phyloP scores from a whole-genome alignment of 1,139 yeast genomes.

The Pneumocystis carinii region DNA sequence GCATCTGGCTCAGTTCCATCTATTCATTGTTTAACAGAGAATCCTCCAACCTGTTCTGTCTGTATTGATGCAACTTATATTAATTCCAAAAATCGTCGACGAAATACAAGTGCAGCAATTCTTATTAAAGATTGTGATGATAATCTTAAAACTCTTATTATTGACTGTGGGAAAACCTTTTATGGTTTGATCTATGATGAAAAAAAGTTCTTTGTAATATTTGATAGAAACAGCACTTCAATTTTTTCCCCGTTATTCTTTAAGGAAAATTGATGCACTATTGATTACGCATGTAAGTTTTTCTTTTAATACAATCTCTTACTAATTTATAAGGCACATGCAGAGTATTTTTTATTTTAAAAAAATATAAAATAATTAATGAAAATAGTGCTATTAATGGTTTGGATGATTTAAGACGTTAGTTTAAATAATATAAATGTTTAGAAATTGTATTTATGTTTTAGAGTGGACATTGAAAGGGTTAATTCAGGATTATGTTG shows the following conservation, averaged over 20 bases:
- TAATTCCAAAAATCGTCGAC: constrained; percentile 11
- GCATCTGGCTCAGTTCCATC: constrained; percentile 10
- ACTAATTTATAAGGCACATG: neutral
- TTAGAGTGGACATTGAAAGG: constrained; percentile 11
- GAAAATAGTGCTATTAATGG: constrained; percentile 9
- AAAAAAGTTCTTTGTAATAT: neutral
- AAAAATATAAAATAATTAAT: neutral
- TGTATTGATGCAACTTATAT: constrained; percentile 10
- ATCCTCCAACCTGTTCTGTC: constrained; percentile 9
- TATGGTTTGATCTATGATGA: constrained; percentile 1
- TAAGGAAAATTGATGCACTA: constrained; percentile 11
- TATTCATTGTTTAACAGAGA: constrained; percentile 9
- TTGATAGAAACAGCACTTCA: constrained; percentile 7
- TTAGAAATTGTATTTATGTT: neutral
- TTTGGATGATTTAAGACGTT: constrained; percentile 11
- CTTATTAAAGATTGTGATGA: neutral
- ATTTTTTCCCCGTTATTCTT: constrained; percentile 8
- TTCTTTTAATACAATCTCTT: neutral
- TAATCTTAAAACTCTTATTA: constrained; percentile 6
- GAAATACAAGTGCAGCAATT: constrained; percentile 10
- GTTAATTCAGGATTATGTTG: constrained; percentile 7
- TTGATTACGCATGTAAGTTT: constrained; percentile 11
- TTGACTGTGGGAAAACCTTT: constrained; percentile 13
- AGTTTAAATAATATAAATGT: neutral
- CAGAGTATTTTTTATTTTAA: neutral